phyloP scores from a whole-genome alignment of 2,329 filamentous ascomycete genomes.

The Fusarium kyushuense region DNA sequence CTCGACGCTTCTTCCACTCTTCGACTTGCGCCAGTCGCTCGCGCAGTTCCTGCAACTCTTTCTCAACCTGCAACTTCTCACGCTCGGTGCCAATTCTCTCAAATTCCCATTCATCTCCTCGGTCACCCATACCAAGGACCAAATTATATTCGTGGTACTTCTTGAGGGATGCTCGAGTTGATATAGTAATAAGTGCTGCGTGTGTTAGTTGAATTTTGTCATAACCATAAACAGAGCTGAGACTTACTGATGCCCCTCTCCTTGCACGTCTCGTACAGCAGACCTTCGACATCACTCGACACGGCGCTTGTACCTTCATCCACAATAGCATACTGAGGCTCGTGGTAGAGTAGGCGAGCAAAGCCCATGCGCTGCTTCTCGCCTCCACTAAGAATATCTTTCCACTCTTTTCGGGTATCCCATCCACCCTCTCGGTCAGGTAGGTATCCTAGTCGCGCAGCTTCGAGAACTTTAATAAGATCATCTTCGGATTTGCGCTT shows the following conservation, averaged over 20 bases:
- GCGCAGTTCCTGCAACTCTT: slow-evolving; percentile 85
- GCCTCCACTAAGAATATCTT: slow-evolving; percentile 95
- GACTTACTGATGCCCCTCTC: slow-evolving; percentile 89
- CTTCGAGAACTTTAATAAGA: slow-evolving; percentile 81
- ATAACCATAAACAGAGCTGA: not conserved
- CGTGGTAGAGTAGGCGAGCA: slow-evolving; percentile 90
- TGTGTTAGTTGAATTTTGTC: slow-evolving; percentile 36
- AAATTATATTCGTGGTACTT: slow-evolving; percentile 96
- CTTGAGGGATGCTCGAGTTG: slow-evolving; percentile 92
- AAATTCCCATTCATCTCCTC: slow-evolving; percentile 90
- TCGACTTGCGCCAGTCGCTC: slow-evolving; percentile 85
- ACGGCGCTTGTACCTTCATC: slow-evolving; percentile 97
- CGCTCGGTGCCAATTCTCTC: slow-evolving; percentile 92
- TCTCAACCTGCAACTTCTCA: slow-evolving; percentile 93
- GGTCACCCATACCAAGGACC: slow-evolving; percentile 81
- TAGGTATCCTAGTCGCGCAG: slow-evolving; percentile 88
- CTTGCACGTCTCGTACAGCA: slow-evolving; percentile 94
- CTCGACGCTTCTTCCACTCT: slow-evolving; percentile 80
- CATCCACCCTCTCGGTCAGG: slow-evolving; percentile 93
- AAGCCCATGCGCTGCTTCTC: slow-evolving; percentile 98
- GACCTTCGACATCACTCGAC: slow-evolving; percentile 91
- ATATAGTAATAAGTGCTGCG: slow-evolving; percentile 90
- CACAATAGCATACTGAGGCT: slow-evolving; percentile 92
- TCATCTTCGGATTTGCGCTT: slow-evolving; percentile 82
- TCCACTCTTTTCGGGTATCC: slow-evolving; percentile 98